Percentiles rank a stretch among this genome's conserved stretches.
Conservation (phyloP, 495 filamentous ascomycete species). For the Xylaria cubensis region DNA sequence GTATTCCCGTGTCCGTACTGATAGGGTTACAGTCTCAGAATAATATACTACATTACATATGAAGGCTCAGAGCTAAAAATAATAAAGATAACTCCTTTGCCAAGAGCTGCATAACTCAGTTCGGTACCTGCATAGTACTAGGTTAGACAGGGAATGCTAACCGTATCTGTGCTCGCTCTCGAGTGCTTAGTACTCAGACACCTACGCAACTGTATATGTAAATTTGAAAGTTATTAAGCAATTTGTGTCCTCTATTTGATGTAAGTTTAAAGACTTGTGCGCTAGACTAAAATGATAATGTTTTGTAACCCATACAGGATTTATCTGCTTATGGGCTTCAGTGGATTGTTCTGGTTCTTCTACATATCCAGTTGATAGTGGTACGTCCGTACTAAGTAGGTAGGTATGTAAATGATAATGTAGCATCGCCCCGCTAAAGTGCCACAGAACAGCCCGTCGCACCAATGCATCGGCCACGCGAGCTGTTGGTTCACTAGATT, state of each 20-base stretch:
- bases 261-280: background rate
- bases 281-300: too few relatives aligned
- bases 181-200: background rate
- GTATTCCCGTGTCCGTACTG: too few relatives aligned
- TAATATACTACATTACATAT: background rate
- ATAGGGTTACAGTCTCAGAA: background rate
- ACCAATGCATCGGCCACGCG: slow-evolving; percentile 12
- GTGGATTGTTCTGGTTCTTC: background rate
- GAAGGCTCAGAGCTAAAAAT: slow-evolving; percentile 11
- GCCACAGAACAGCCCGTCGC: background rate
- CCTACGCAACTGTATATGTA: background rate
- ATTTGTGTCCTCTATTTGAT: background rate
- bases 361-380: background rate
- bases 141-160: background rate
- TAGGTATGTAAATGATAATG: background rate
- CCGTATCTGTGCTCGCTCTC: background rate
- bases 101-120: background rate
- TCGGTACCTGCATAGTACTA: too few relatives aligned
- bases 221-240: background rate
- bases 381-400: too few relatives aligned
- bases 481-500: background rate
- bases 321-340: background rate
- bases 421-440: background rate
- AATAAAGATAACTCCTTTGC: slow-evolving; percentile 9
- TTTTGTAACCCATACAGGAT: background rate